Evolutionary conservation across 2,329 filamentous ascomycete species (phyloP).

Genomic region (Penicillium oxalicum): DNA sequence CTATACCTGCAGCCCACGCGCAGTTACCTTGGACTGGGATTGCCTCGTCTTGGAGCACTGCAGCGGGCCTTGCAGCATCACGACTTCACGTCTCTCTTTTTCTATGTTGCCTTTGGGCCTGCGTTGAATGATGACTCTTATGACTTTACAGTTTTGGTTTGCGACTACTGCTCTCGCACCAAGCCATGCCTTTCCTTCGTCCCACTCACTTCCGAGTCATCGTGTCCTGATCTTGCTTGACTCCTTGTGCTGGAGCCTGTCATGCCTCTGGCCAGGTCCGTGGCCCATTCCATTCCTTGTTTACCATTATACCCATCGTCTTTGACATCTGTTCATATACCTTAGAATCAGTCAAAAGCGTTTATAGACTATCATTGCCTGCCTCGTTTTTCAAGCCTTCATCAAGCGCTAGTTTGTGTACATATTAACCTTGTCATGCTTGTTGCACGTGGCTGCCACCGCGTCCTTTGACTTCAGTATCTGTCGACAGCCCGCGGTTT

Average conservation of each 20-base stretch:
- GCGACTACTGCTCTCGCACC: constrained; percentile 33
- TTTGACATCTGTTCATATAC: background rate
- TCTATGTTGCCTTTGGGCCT: constrained; percentile 3
- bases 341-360: background rate
- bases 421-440: too few relatives aligned
- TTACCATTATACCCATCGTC: constrained; percentile 13
- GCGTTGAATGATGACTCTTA: constrained; percentile 20
- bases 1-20: constrained; percentile 20
- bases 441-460: too few relatives aligned
- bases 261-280: constrained; percentile 6
- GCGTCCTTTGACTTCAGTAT: too few relatives aligned
- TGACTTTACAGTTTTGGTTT: constrained; percentile 22
- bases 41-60: too few relatives aligned
- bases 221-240: constrained; percentile 1
- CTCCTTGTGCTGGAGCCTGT: background rate
- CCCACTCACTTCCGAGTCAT: constrained; percentile 14
- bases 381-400: background rate
- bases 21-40: background rate
- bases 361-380: background rate
- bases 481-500: too few relatives aligned
- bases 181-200: constrained; percentile 27
- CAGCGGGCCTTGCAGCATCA: constrained; percentile 15
- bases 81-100: constrained; percentile 27
- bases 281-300: constrained; percentile 15
- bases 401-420: too few relatives aligned